Conservation (phyloP, 2,329 filamentous ascomycete species). For the Ustulina deusta region DNA sequence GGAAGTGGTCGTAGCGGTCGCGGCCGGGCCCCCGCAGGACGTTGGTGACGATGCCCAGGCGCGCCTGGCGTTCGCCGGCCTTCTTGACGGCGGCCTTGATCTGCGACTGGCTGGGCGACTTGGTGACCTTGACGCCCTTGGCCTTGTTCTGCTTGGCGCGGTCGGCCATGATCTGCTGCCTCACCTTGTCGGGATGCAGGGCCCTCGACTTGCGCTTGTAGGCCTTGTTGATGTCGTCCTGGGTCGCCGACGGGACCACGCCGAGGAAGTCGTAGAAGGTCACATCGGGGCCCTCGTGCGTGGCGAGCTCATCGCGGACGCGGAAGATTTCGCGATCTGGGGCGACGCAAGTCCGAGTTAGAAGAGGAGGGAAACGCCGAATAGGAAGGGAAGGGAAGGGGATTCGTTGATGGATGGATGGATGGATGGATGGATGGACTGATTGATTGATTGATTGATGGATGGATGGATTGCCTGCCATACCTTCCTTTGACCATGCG, state of each 20-base stretch:
- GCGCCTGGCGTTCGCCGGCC: constrained; percentile 84
- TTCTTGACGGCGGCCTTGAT: constrained; percentile 82
- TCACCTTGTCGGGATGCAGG: constrained; percentile 96
- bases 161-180: constrained; percentile 81
- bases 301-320: constrained; percentile 85
- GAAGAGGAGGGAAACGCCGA: neutral
- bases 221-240: constrained; percentile 92
- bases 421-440: too few species aligned
- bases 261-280: constrained; percentile 97
- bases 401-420: neutral
- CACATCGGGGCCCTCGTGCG: constrained; percentile 79
- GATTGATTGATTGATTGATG: neutral
- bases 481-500: constrained; percentile 90
- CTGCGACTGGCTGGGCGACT: constrained; percentile 78
- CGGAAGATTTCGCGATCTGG: constrained; percentile 98
- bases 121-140: constrained; percentile 72
- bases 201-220: constrained; percentile 88
- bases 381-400: too few species aligned
- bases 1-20: constrained; percentile 94
- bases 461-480: too few species aligned
- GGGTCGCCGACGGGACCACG: constrained; percentile 76
- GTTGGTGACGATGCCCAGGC: constrained; percentile 85
- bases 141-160: constrained; percentile 68
- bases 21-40: constrained; percentile 85
- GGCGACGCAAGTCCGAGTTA: neutral